Evolutionary conservation across 257 asterid genomes (phyloP), one percentile per base, ranked within the genome.

Genomic region (Rehmannia glutinosa): DNA sequence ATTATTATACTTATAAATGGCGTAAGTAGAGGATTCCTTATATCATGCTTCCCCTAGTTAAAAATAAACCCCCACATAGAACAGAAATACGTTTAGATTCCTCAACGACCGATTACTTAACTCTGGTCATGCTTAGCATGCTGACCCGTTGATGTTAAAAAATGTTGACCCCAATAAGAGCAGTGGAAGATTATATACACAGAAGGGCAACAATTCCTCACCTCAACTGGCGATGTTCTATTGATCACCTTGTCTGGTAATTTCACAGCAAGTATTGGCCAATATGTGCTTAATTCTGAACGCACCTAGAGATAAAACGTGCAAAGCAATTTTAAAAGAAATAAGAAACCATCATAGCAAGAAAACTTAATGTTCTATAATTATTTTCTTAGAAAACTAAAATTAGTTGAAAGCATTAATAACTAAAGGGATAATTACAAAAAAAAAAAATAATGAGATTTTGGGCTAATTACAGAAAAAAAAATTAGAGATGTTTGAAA

Each of bases 231-330:
- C 72, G 85, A 57, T 73, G 86, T 63, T 66, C 15, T 75, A 47
- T 66, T 56, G 27, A 77, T 84, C 59, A 80, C 73, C 49, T 74
- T 68, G 9, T 82, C 89, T 1, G 89, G 81, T 75, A 88, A 73
- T 46, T 66, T 76, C 35, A 24, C 78, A n/a, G 85, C 69, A 51
- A 93, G 90, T 51, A 73, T 36, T 1, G 91, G 94, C 98, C 97
- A 93, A 69, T 84, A 90, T 58, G 76, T 19, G 73, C 92, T 74
- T 66, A 93, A 77, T 52, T 21, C 63, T 58, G 65, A 72, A 12
- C 96, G 94, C 41, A 93, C 97, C 97, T 88, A 64, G 13, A 54
- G 23, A 79, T 61, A 9, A 50, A 53, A 64, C 38, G 8, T 12
- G 41, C 12, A 8, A 61, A 45, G 41, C 42, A 5, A 51, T 21